Conservation (phyloP, 148 eudicot species). For the Silene latifolia region DNA sequence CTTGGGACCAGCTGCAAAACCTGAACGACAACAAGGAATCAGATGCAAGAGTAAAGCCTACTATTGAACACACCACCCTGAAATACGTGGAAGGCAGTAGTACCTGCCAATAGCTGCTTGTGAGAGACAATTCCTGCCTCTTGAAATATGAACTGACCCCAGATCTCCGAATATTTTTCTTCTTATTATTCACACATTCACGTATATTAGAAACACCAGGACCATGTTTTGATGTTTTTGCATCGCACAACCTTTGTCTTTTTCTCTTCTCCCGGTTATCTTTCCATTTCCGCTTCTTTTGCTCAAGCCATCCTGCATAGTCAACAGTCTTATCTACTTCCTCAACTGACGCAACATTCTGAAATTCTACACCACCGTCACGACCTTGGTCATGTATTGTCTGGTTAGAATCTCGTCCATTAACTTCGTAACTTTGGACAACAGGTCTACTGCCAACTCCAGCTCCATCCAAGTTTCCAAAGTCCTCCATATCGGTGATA, state of each 20-base stretch:
- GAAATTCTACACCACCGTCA: conserved; percentile 24
- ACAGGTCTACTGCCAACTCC: conserved; percentile 49
- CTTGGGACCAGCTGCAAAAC: conserved; percentile 78
- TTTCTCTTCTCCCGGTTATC: conserved; percentile 70
- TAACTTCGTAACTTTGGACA: conserved; percentile 57
- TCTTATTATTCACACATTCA: conserved; percentile 31
- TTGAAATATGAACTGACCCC: conserved; percentile 80
- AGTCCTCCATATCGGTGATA: conserved; percentile 75
- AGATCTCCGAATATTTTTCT: conserved; percentile 43
- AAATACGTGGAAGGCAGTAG: conserved; percentile 2
- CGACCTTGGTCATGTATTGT: conserved; percentile 29
- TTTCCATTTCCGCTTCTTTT: conserved; percentile 92
- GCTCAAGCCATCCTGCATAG: conserved; percentile 89
- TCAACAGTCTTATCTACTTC: conserved; percentile 65
- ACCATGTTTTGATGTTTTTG: conserved; percentile 34
- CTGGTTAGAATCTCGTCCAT: conserved; percentile 31
- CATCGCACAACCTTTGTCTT: conserved; percentile 60
- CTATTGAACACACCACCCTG: not conserved
- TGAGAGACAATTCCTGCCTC: conserved; percentile 70
- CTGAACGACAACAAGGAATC: conserved; percentile 34
- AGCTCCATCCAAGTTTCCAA: conserved; percentile 44
- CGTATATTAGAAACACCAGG: conserved; percentile 33
- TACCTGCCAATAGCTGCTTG: conserved; percentile 89
- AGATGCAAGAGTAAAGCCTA: conserved; percentile 14
- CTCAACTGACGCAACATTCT: conserved; percentile 30